phyloP scores from a whole-genome alignment of 192 early-diverging fungal species.

The Podila epigama region DNA sequence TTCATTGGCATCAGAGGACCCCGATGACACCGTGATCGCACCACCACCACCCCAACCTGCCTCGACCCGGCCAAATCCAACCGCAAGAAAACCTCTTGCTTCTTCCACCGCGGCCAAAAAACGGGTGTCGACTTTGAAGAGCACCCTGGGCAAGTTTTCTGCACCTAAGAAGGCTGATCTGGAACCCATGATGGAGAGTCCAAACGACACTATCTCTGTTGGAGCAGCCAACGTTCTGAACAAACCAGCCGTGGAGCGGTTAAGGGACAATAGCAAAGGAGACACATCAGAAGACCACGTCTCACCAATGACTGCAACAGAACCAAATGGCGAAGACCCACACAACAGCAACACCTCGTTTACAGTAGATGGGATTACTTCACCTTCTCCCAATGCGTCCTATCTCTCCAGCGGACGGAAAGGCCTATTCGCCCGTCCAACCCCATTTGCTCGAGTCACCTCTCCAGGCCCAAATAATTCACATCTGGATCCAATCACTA shows the following conservation, averaged over 20 bases:
- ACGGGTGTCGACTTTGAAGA: slow-evolving; percentile 34
- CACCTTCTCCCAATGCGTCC: slow-evolving; percentile 8
- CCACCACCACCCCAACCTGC: not conserved
- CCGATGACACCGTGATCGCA: not conserved
- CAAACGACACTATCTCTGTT: not conserved
- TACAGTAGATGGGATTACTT: slow-evolving; percentile 9
- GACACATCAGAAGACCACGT: slow-evolving; percentile 5
- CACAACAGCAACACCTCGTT: not conserved
- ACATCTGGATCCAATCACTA: slow-evolving; percentile 16
- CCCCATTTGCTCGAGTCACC: slow-evolving; percentile 18
- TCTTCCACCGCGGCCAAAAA: slow-evolving; percentile 9
- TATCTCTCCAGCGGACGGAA: not conserved
- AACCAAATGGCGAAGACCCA: not conserved
- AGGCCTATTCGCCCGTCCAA: slow-evolving; percentile 1
- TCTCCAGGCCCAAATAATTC: slow-evolving; percentile 17
- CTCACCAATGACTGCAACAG: not conserved
- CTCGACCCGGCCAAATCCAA: not conserved
- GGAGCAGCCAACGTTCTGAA: not conserved
- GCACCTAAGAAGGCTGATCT: slow-evolving; percentile 33
- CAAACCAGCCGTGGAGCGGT: not conserved
- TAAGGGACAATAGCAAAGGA: not conserved
- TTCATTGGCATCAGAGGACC: slow-evolving; percentile 3
- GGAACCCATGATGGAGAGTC: slow-evolving; percentile 10
- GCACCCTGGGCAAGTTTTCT: slow-evolving; percentile 36
- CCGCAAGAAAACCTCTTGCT: not conserved